Conservation (phyloP, 2,329 filamentous ascomycete species). For the Diplodia mutila region DNA sequence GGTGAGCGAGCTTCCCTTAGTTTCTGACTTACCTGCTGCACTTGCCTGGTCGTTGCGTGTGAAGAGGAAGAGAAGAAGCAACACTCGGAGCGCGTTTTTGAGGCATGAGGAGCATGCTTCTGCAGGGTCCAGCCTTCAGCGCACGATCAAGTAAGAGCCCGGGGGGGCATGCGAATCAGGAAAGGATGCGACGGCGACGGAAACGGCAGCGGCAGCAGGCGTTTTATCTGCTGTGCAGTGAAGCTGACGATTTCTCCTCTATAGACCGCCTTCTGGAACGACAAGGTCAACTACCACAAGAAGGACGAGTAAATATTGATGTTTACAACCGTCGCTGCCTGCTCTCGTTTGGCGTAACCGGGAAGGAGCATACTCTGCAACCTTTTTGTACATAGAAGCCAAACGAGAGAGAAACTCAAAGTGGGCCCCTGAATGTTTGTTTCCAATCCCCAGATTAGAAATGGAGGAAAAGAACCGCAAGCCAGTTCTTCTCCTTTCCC, state of each 20-base stretch:
- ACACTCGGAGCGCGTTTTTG: neutral
- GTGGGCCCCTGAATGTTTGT: neutral
- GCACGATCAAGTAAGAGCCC: neutral
- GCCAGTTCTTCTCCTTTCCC: neutral
- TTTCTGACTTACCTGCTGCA: neutral
- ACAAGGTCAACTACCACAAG: constrained; percentile 95
- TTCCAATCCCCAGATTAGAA: neutral
- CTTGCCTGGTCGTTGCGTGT: neutral
- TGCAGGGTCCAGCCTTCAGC: neutral
- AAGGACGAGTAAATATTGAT: constrained; percentile 62
- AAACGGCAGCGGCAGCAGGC: neutral
- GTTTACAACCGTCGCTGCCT: neutral
- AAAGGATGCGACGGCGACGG: neutral
- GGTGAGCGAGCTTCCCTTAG: constrained; percentile 55
- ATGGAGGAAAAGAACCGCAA: neutral
- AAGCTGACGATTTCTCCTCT: neutral
- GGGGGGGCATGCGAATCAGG: too few species aligned
- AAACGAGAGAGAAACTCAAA: constrained; percentile 8
- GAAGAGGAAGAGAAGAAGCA: neutral
- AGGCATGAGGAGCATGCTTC: neutral
- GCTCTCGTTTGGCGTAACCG: neutral
- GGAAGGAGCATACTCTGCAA: constrained; percentile 1
- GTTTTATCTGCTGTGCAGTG: neutral
- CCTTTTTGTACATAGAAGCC: constrained; percentile 16
- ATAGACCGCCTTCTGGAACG: constrained; percentile 76